phyloP scores from a whole-genome alignment of 2,329 filamentous ascomycete genomes.

The Neoarthrinium moseri region DNA sequence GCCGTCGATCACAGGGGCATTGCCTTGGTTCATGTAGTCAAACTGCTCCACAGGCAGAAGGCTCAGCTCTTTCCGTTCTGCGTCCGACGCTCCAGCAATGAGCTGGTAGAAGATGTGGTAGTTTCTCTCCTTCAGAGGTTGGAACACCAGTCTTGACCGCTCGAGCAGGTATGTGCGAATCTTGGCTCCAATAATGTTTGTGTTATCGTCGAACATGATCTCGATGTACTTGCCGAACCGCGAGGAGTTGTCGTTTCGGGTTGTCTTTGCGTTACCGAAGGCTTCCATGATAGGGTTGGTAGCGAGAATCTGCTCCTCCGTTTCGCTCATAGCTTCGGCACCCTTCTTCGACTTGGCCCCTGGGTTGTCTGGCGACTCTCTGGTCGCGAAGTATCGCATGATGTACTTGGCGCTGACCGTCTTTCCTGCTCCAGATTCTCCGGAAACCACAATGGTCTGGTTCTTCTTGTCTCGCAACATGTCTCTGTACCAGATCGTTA shows the following conservation, averaged over 20 bases:
- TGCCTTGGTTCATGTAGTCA: constrained; percentile 94
- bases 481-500: constrained; percentile 61
- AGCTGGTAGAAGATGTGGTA: constrained; percentile 99
- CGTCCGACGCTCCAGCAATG: constrained; percentile 84
- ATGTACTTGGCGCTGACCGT: constrained; percentile 99
- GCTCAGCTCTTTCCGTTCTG: constrained; percentile 75
- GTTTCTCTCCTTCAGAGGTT: constrained; percentile 95
- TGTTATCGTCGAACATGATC: constrained; percentile 96
- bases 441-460: constrained; percentile 98
- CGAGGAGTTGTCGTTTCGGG: constrained; percentile 97
- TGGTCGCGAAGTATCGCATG: constrained; percentile 98
- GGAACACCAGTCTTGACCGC: constrained; percentile 92
- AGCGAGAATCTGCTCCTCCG: constrained; percentile 95
- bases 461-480: constrained; percentile 96
- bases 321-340: constrained; percentile 86
- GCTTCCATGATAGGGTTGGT: constrained; percentile 99
- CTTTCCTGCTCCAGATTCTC: constrained; percentile 97
- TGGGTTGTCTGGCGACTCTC: constrained; percentile 88
- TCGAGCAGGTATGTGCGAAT: constrained; percentile 95
- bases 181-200: constrained; percentile 96
- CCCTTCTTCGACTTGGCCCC: constrained; percentile 74
- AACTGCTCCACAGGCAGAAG: constrained; percentile 85
- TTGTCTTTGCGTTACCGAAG: constrained; percentile 99
- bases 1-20: constrained; percentile 85
- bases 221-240: constrained; percentile 99